Base-by-base conservation (phyloP, 169 alveolate genomes). In the Eimeria necatrix region DNA sequence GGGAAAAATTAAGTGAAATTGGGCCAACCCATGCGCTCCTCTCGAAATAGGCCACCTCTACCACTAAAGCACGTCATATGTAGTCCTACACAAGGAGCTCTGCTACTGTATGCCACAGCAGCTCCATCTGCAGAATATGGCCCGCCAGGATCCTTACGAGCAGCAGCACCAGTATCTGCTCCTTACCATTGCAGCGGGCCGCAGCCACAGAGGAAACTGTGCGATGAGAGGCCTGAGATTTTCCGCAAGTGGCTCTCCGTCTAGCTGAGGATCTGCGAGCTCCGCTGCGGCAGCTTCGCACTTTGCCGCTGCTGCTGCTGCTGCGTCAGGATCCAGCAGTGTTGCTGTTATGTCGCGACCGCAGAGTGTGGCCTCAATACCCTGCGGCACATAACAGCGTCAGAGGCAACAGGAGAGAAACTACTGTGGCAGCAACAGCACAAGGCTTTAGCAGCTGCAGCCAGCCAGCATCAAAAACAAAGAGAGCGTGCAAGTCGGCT, bases 281-380 rank as follows among this genome's bases (percentile, higher is more conserved):
- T 85, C 80, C 3, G 73, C 64, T 46, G 93, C 93, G 32, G 93
- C 93, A 51, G 93, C 93, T 32, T 85, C 93, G 26, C 93, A 85
- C 51, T 85, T 85, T 32, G 93, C 93, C 60, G 93, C 93, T 85
- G 78, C 93, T 85, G 93, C 93, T 60, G 93, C 93, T 60, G 93
- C 93, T 59, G 93, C 93, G 26, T 85, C 93, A 46, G 93, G 81
- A 20, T 85, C 93, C 80, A 85, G 80, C 32, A 85, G 20, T 85
- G 93, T 85, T 85, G 93, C 93, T 46, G 93, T 85, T 51, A 85
- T 85, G 93, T 85, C 93, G 64, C 93, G 93, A 61, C 93, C 93
- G 93, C 93, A 85, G 16, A 85, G 81, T 10, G 93, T 85, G 51
- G 93, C 93, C 93, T 85, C 93, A 20, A 85, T 85, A 53, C 93